phyloP scores from a whole-genome alignment of 108 stramenopile genomes.

The Conticribra guillardii region DNA sequence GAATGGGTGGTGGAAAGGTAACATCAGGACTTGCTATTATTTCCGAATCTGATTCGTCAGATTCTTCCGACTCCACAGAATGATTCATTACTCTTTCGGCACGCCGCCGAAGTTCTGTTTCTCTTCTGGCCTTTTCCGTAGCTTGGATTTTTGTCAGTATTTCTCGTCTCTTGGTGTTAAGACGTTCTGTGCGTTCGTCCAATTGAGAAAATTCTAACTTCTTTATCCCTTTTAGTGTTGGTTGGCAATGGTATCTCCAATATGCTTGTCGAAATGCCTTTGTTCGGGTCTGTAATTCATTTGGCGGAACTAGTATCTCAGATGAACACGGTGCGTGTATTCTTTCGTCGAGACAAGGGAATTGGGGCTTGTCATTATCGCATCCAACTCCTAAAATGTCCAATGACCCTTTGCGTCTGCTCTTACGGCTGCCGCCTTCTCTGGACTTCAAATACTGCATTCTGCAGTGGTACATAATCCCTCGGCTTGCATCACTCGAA shows the following conservation, averaged over 20 bases:
- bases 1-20: too few species aligned
- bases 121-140: background rate
- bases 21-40: too few species aligned
- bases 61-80: conserved; percentile 5
- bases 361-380: conserved; percentile 14
- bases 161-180: conserved; percentile 23
- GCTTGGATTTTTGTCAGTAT: conserved; percentile 21
- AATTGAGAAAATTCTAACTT: conserved; percentile 7
- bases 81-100: conserved; percentile 14
- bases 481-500: conserved; percentile 12
- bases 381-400: background rate
- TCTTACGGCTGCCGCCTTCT: conserved; percentile 18
- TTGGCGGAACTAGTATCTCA: conserved; percentile 20
- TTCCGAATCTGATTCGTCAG: conserved; percentile 24
- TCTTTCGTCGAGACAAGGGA: conserved; percentile 16
- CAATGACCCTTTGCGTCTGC: conserved; percentile 1
- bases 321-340: conserved; percentile 25
- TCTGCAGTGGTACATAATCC: conserved; percentile 26
- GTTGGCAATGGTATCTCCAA: conserved; percentile 34
- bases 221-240: conserved; percentile 16
- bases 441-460: conserved; percentile 41
- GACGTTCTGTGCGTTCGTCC: conserved; percentile 24
- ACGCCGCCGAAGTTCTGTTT: conserved; percentile 22
- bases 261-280: conserved; percentile 38
- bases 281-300: conserved; percentile 34